These are phyloP conservation scores for Trichoderma polysporum DNA, from an alignment of 2,329 filamentous ascomycete genomes.

Conservation along the genomic window DNA sequence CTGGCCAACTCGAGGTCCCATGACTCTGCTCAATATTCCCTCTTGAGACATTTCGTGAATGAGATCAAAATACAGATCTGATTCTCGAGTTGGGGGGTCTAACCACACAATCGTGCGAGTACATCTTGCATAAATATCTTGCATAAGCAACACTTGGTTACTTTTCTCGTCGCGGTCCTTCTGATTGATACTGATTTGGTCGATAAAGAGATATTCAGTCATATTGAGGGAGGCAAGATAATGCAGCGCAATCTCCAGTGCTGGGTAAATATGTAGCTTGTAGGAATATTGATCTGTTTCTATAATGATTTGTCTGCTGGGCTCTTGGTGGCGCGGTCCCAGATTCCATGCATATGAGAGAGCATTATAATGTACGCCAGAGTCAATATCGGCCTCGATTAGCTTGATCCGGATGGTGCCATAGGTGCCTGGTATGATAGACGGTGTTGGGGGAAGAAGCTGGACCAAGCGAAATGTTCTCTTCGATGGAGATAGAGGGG, in stretches of 20 bases:
- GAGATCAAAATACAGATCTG: conserved; percentile 27
- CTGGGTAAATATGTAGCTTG: conserved; percentile 29
- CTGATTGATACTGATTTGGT: conserved; percentile 37
- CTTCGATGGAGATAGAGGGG: conserved; percentile 10
- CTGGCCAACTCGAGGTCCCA: conserved; percentile 27
- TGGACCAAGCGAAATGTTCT: conserved; percentile 30
- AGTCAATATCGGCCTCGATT: conserved; percentile 27
- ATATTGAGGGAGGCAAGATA: conserved; percentile 21
- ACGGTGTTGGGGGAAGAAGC: conserved; percentile 26
- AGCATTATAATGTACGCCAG: conserved; percentile 28
- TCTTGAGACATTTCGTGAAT: conserved; percentile 24
- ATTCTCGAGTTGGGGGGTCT: conserved; percentile 26
- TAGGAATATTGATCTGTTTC: conserved; percentile 21
- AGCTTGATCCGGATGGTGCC: conserved; percentile 32
- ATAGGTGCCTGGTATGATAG: conserved; percentile 23
- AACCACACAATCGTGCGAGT: conserved; percentile 31
- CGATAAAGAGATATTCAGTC: conserved; percentile 29
- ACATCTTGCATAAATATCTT: conserved; percentile 31
- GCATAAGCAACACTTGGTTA: conserved; percentile 33
- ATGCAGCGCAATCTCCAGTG: conserved; percentile 33
- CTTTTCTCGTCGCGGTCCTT: conserved; percentile 27
- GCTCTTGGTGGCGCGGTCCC: conserved; percentile 12
- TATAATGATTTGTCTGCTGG: conserved; percentile 31
- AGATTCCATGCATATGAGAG: conserved; percentile 35
- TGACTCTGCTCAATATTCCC: conserved; percentile 27